phyloP scores from a whole-genome alignment of 2,329 filamentous ascomycete genomes.

The Teratosphaeria zuluensis region DNA sequence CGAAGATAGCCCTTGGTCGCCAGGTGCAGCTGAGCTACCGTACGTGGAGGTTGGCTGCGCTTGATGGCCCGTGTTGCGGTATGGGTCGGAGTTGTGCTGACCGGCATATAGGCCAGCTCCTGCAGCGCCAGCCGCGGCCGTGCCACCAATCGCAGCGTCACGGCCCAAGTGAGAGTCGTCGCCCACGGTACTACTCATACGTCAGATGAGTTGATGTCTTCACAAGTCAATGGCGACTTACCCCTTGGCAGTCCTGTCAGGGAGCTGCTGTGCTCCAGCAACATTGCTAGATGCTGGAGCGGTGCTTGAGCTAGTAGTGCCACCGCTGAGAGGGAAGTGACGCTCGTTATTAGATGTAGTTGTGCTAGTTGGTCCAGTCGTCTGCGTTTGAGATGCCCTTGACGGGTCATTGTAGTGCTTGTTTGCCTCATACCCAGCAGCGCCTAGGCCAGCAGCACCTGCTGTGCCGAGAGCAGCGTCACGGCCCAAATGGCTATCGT shows the following conservation, averaged over 20 bases:
- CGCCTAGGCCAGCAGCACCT: slow-evolving; percentile 2
- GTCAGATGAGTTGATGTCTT: neutral
- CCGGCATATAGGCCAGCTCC: neutral
- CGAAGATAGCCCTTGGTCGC: neutral
- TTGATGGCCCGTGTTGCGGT: neutral
- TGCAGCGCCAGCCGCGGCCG: slow-evolving; percentile 17
- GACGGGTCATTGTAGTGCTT: slow-evolving; percentile 1
- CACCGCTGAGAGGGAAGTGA: slow-evolving; percentile 21
- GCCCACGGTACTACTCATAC: neutral
- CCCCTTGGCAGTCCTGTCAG: neutral
- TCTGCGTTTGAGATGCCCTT: neutral
- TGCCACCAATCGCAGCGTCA: slow-evolving; percentile 17
- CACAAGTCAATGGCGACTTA: neutral
- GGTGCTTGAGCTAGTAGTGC: neutral
- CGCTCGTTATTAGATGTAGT: slow-evolving; percentile 28
- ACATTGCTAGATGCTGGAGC: neutral
- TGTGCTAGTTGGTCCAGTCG: slow-evolving; percentile 10
- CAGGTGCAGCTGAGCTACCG: too few species aligned
- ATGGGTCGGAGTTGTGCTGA: neutral
- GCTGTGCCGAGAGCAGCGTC: slow-evolving; percentile 2
- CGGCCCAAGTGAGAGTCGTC: slow-evolving; percentile 3
- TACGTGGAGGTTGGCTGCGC: neutral
- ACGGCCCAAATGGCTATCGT: neutral
- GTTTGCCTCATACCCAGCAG: slow-evolving; percentile 1
- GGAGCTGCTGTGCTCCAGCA: neutral